Conservation (phyloP, 306 rosid species). For the Casuarina cunninghamiana region DNA sequence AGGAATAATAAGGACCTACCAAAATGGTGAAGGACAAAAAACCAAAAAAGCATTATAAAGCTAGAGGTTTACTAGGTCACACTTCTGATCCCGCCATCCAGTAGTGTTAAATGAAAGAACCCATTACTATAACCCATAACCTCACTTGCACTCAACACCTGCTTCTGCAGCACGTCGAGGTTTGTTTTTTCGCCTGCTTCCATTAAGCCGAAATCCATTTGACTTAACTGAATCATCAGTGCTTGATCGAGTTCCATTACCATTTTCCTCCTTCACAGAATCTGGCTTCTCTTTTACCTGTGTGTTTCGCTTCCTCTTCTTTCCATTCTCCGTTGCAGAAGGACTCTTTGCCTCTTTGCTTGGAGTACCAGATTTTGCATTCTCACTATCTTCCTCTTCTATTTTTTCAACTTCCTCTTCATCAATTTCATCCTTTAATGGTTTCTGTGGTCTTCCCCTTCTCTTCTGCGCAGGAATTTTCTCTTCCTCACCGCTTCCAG, state of each 20-base stretch:
- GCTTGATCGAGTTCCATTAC: slow-evolving; percentile 40
- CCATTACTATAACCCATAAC: slow-evolving; percentile 31
- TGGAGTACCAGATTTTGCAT: slow-evolving; percentile 41
- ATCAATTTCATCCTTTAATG: slow-evolving; percentile 49
- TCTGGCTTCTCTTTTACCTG: slow-evolving; percentile 46
- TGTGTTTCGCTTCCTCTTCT: slow-evolving; percentile 50
- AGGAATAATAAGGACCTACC: slow-evolving; percentile 37
- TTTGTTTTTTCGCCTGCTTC: slow-evolving; percentile 83
- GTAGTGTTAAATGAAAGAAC: slow-evolving; percentile 39
- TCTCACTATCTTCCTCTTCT: slow-evolving; percentile 43
- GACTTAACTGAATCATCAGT: slow-evolving; percentile 41
- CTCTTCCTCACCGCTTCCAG: slow-evolving; percentile 51
- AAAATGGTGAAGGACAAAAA: slow-evolving; percentile 39
- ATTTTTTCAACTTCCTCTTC: slow-evolving; percentile 45
- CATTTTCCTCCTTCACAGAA: slow-evolving; percentile 46
- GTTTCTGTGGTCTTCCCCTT: slow-evolving; percentile 58
- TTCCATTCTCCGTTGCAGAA: slow-evolving; percentile 34
- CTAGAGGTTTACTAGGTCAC: slow-evolving; percentile 48
- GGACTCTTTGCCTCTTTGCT: slow-evolving; percentile 43
- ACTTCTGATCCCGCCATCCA: slow-evolving; percentile 39
- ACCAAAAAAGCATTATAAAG: slow-evolving; percentile 37
- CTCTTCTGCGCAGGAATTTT: slow-evolving; percentile 51
- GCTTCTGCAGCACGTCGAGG: slow-evolving; percentile 94
- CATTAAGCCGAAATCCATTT: slow-evolving; percentile 76
- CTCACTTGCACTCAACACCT: slow-evolving; percentile 86